Evolutionary conservation across 2,329 filamentous ascomycete species (phyloP).

Genomic region (Talaromyces sp.): DNA sequence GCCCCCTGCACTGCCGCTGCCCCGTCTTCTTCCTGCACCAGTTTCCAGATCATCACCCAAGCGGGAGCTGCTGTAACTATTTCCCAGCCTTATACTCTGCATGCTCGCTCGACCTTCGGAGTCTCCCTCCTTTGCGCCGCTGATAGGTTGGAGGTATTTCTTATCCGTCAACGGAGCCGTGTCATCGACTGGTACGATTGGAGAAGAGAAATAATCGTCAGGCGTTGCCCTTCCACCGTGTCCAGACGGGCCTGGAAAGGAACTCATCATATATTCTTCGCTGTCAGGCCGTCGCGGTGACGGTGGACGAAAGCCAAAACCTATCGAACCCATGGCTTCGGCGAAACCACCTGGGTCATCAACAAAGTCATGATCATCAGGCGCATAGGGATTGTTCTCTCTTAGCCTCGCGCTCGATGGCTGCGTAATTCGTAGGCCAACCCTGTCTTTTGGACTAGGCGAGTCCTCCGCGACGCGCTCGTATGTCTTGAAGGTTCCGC

Average conservation of each 20-base stretch:
- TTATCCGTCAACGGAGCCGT: conserved; percentile 58
- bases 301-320: conserved; percentile 35
- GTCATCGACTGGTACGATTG: conserved; percentile 51
- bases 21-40: conserved; percentile 43
- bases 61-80: conserved; percentile 41
- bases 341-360: conserved; percentile 41
- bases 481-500: conserved; percentile 47
- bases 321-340: conserved; percentile 41
- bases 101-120: conserved; percentile 50
- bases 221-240: conserved; percentile 36
- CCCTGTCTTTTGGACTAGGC: conserved; percentile 42
- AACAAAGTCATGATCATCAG: conserved; percentile 24
- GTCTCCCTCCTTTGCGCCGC: conserved; percentile 44
- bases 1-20: conserved; percentile 46
- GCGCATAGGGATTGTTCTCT: conserved; percentile 22
- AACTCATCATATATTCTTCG: conserved; percentile 23
- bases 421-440: conserved; percentile 23
- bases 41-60: conserved; percentile 63
- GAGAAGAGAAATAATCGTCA: conserved; percentile 55
- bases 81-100: conserved; percentile 52
- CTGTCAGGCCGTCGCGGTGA: conserved; percentile 23
- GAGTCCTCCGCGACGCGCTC: conserved; percentile 53
- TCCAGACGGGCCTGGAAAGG: conserved; percentile 20
- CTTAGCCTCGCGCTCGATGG: conserved; percentile 23
- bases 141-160: conserved; percentile 56